Evolutionary conservation across 495 filamentous ascomycete genomes (phyloP).

Genomic region (Chaetomium fimeti): DNA sequence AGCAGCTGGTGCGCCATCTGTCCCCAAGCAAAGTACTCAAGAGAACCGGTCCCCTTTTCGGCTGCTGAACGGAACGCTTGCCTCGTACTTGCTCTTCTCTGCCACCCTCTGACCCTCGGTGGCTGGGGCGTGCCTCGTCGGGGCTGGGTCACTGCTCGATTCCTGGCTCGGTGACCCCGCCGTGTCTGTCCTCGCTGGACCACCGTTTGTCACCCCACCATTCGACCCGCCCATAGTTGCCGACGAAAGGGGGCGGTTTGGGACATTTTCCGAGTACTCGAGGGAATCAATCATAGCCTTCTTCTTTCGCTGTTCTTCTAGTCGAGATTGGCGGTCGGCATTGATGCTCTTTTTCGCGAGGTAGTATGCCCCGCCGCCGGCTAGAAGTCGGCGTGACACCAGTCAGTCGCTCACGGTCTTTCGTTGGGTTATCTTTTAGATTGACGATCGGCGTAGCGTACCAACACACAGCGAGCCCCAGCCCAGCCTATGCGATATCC

Average conservation of each 20-base stretch:
- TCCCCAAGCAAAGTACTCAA: conserved; percentile 23
- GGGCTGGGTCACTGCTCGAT: conserved; percentile 76
- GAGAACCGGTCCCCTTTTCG: conserved; percentile 82
- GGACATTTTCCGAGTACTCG: conserved; percentile 51
- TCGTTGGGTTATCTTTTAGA: background rate
- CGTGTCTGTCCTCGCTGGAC: conserved; percentile 53
- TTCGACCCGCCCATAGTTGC: conserved; percentile 43
- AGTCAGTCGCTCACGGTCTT: conserved; percentile 25
- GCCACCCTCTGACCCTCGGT: conserved; percentile 65
- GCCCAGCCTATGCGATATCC: conserved; percentile 58
- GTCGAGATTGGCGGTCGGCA: conserved; percentile 71
- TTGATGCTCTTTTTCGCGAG: conserved; percentile 95
- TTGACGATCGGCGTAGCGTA: conserved; percentile 40
- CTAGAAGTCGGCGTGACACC: conserved; percentile 42
- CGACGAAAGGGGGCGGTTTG: conserved; percentile 34
- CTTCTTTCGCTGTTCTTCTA: conserved; percentile 64
- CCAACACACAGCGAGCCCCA: conserved; percentile 83
- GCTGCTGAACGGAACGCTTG: conserved; percentile 64
- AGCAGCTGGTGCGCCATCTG: background rate
- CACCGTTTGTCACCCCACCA: conserved; percentile 31
- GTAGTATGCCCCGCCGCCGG: conserved; percentile 84
- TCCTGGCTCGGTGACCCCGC: conserved; percentile 76
- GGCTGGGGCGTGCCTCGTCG: conserved; percentile 77
- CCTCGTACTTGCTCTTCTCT: conserved; percentile 89
- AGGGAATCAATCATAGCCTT: conserved; percentile 60